Percentiles rank a stretch among this genome's conserved stretches.
phyloP scores from a whole-genome alignment of 2,329 filamentous ascomycete species.

The Fusarium mundagurra region DNA sequence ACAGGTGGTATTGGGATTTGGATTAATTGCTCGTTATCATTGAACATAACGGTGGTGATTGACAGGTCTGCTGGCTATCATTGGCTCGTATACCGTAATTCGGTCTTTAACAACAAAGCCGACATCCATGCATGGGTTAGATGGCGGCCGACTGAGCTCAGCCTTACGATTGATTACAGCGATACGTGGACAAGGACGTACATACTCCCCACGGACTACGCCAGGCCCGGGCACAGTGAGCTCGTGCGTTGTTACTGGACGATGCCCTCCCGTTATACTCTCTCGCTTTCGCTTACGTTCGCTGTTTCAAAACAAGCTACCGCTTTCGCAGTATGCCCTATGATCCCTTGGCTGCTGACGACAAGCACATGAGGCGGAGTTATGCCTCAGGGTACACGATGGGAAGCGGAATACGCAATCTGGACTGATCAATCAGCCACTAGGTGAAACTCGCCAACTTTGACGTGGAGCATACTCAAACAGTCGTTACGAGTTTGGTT shows the following conservation, averaged over 20 bases:
- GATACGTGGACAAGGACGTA: constrained; percentile 24
- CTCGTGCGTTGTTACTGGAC: constrained; percentile 15
- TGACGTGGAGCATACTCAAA: constrained; percentile 7
- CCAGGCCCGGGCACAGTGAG: neutral
- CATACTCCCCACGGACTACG: constrained; percentile 6
- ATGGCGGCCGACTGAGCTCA: constrained; percentile 34
- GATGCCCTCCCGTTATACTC: neutral
- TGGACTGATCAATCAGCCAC: constrained; percentile 20
- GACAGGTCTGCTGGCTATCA: neutral
- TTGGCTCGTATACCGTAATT: constrained; percentile 29
- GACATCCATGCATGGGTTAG: constrained; percentile 3
- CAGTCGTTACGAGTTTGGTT: constrained; percentile 5
- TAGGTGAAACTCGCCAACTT: constrained; percentile 3
- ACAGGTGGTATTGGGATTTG: neutral
- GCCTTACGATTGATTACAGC: constrained; percentile 28
- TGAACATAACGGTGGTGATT: constrained; percentile 17
- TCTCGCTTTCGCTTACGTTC: constrained; percentile 19
- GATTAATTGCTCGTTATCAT: constrained; percentile 22
- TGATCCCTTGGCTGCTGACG: constrained; percentile 10
- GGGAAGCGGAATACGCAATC: constrained; percentile 23
- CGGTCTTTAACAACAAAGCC: constrained; percentile 14
- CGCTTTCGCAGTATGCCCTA: constrained; percentile 6
- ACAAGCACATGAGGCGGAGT: constrained; percentile 32
- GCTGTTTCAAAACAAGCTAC: neutral
- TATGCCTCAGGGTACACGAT: constrained; percentile 4